Conservation (phyloP, 768 basidiomycete genomes). For the Amanita phalloides region DNA sequence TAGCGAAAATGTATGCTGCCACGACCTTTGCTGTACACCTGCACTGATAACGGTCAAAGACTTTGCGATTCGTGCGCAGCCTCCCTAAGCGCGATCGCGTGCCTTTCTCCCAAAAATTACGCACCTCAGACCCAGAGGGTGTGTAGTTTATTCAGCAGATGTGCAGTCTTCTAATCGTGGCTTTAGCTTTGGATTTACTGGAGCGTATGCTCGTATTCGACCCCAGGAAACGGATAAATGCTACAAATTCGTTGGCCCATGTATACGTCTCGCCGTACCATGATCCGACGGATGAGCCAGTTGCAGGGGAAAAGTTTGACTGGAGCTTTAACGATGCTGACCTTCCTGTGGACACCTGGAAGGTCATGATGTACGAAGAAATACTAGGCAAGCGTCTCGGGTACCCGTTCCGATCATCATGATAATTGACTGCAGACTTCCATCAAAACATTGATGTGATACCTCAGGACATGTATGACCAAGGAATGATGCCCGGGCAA, state of each 20-base stretch:
- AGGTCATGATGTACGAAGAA: slow-evolving; percentile 99
- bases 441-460: slow-evolving; percentile 46
- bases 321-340: slow-evolving; percentile 99
- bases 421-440: slow-evolving; percentile 42
- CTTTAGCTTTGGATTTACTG: slow-evolving; percentile 80
- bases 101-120: slow-evolving; percentile 90
- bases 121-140: slow-evolving; percentile 82
- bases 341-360: slow-evolving; percentile 97
- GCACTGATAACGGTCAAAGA: slow-evolving; percentile 34
- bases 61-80: slow-evolving; percentile 96
- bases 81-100: slow-evolving; percentile 93
- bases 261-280: slow-evolving; percentile 97
- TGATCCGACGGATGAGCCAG: slow-evolving; percentile 96
- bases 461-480: slow-evolving; percentile 1
- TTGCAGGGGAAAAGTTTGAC: slow-evolving; percentile 89
- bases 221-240: slow-evolving; percentile 93
- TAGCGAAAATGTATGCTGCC: slow-evolving; percentile 78
- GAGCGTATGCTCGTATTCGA: slow-evolving; percentile 99
- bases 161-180: neutral
- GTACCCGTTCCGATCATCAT: neutral
- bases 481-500: neutral
- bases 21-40: slow-evolving; percentile 6
- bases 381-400: slow-evolving; percentile 66
- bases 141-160: slow-evolving; percentile 12
- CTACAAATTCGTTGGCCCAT: slow-evolving; percentile 80